Base-by-base conservation (phyloP, 805 yeast genomes). In the Metschnikowia kofuensis region DNA sequence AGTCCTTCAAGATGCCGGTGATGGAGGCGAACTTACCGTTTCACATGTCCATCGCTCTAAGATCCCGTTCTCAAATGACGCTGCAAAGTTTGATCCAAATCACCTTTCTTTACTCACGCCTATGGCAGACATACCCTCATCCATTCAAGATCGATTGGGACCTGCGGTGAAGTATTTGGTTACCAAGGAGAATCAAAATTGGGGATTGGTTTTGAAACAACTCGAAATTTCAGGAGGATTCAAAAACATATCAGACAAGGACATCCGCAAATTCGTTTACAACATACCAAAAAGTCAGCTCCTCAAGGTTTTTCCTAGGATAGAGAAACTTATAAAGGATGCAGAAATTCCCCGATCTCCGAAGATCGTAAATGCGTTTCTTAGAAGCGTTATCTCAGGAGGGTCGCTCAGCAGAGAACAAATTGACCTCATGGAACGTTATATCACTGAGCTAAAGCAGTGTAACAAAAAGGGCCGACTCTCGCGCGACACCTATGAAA, bases 201-300 rank as follows among this genome's bases (percentile, higher is more conserved):
- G 84, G 84, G 59, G 59, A 1, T 64, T 78, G 39, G 78, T 78
- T 11, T 56, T 80, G 10, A 64, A 69, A 12, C 74, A 69, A 43
- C 62, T 74, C 30, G 52, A 61, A 14, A 50, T 52, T 2, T 59
- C 63, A 5, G 71, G 69, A 1, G 81, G 80, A 0, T 64, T 77
- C 27, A 36, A 38, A 8, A 70, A 57, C 6, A 40, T 76, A 12
- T 44, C 64, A 0, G 49, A 64, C 8, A 46, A 49, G 16, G 81
- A 74, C 21, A 68, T 72, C 1, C 59, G 68, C 16, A 52, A 56
- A 29, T 60, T 80, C 41, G 60, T 80, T 0, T 57, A 62, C 28
- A 56, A 50, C 11, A 77, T 80, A 10, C 84, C 84, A 1, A 62
- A 62, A 21, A 39, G 47, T 2, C 69, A 75, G 39, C 57, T 76